Conservation (phyloP, 192 early-diverging fungal species). For the Podochytrium sp. region DNA sequence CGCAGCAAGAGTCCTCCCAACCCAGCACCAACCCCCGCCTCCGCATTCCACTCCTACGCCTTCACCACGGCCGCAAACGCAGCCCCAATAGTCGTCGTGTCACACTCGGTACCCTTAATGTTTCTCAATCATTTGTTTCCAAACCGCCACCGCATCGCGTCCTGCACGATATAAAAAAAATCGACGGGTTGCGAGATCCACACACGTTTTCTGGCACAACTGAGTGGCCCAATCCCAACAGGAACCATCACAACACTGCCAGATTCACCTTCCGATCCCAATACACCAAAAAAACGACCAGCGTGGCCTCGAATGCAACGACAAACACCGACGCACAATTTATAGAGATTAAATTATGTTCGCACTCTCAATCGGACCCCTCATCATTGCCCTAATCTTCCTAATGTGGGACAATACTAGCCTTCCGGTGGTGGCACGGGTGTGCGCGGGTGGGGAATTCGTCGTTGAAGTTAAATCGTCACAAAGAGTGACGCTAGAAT, state of each 20-base stretch:
- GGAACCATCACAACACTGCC: constrained; percentile 77
- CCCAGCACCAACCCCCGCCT: constrained; percentile 35
- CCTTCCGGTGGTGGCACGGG: too few relatives aligned
- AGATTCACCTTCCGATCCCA: too few relatives aligned
- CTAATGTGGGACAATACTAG: too few relatives aligned
- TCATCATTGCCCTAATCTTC: too few relatives aligned
- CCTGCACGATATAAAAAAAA: constrained; percentile 70
- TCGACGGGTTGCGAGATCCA: constrained; percentile 65
- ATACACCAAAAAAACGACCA: too few relatives aligned
- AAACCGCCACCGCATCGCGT: constrained; percentile 44
- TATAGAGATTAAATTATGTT: too few relatives aligned
- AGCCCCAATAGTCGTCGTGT: constrained; percentile 65
- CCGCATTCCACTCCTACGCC: background rate
- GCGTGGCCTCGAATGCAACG: too few relatives aligned
- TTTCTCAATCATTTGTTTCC: constrained; percentile 69
- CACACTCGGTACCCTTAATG: constrained; percentile 84
- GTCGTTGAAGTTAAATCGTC: too few relatives aligned
- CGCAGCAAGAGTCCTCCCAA: constrained; percentile 60
- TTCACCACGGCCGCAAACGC: constrained; percentile 72
- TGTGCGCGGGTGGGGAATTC: too few relatives aligned
- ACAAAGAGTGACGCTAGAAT: too few relatives aligned
- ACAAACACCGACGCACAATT: too few relatives aligned
- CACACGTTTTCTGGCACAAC: constrained; percentile 55
- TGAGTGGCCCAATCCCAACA: constrained; percentile 78
- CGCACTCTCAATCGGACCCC: too few relatives aligned